phyloP scores from a whole-genome alignment of 2,329 filamentous ascomycete species.

The Colletotrichum sp. region DNA sequence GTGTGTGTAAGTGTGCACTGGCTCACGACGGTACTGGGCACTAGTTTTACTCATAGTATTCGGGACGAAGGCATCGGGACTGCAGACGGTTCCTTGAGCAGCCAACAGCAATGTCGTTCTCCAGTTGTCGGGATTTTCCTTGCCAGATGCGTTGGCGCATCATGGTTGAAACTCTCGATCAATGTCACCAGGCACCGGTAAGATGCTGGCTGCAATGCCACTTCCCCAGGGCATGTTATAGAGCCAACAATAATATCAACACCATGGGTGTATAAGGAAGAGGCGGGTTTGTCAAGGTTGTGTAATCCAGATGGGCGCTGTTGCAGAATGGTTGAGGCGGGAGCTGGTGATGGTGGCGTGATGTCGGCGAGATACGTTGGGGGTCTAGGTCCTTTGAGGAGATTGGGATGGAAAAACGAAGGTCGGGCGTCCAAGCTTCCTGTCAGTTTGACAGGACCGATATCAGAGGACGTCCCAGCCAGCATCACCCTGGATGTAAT shows the following conservation, averaged over 20 bases:
- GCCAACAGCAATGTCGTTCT: not conserved
- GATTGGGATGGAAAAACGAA: not conserved
- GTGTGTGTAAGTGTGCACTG: not conserved
- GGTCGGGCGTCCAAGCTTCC: not conserved
- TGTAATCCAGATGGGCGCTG: slow-evolving; percentile 1
- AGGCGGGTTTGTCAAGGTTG: not conserved
- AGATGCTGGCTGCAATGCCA: not conserved
- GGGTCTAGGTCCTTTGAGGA: not conserved
- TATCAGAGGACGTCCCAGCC: not conserved
- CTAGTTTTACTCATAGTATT: not conserved
- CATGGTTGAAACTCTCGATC: not conserved
- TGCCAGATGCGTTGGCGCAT: not conserved
- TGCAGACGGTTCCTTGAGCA: not conserved
- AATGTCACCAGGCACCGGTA: not conserved
- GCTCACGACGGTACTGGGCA: not conserved
- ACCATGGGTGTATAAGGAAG: not conserved
- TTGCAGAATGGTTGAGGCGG: not conserved
- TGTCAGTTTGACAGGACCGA: not conserved
- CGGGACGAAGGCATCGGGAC: not conserved
- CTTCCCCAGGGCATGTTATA: not conserved
- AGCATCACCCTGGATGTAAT: not conserved
- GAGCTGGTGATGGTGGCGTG: slow-evolving; percentile 2
- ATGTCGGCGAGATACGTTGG: not conserved
- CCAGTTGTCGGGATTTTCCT: not conserved
- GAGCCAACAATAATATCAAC: not conserved